Evolutionary conservation across 805 yeast genomes (phyloP), one percentile per base, ranked within the genome.

Genomic region (Myxozyma udenii): DNA sequence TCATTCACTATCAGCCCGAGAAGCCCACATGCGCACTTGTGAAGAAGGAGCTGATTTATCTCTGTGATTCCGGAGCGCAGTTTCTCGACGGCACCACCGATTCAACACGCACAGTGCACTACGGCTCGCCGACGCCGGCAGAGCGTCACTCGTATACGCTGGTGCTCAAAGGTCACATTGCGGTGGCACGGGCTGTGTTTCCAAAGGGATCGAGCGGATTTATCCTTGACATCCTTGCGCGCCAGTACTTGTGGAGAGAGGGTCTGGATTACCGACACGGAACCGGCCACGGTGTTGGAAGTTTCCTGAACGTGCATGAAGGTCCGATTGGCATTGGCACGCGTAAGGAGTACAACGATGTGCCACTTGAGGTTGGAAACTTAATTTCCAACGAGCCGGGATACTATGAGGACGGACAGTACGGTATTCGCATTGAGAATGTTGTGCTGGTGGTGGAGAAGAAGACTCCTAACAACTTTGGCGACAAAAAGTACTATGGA

Each of bases 261-360:
- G 98, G 98, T 0, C 72, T 87, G 44, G 93, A 87, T 66, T 93
- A 86, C 66, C 79, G 83, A 57, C 98, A 93, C 68, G 98, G 98
- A 7, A 88, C 98, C 0, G 96, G 98, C 1, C 98, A 93, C 68
- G 98, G 98, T 3, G 85, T 93, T n/a, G 98, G 96, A 1, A 77
- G 90, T 19, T 91, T 77, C 66, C 79, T 95, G 41, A 84, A 85
- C 66, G 98, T 93, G 16, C 98, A 93, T 67, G 96, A 95, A 64
- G 93, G 95, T 0, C 98, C 98, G 1, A 77, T 91, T 49, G 95
- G 90, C 14, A 81, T 93, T 53, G 87, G 85, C 52, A 72, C 67
- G 64, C 74, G 75, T 62, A 48, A 42, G 37, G 69, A 73, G 23
- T 71, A 76, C 14, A 70, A 73, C 30, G 73, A 78, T 7, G 77